Base-by-base conservation (phyloP, 768 basidiomycete species). In the Saitozyma sp. region DNA sequence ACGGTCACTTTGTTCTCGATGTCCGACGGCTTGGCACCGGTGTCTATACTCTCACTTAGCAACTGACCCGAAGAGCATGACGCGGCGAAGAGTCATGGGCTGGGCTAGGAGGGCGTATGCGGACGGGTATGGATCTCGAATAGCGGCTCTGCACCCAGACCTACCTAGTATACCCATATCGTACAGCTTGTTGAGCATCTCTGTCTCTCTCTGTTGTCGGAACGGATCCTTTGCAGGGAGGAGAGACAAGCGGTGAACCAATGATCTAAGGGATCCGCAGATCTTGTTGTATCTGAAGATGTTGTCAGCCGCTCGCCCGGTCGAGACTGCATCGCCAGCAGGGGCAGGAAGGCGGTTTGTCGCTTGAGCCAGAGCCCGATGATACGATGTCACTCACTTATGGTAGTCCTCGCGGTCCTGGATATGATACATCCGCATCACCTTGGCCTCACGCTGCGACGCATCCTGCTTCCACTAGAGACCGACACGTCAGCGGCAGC, bases 401-500 rank as follows among this genome's bases (percentile, higher is more conserved):
- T 91, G 88, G 78, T 94, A 94, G 81, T 95, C 92, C 65, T 95
- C 92, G 71, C 94, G 82, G 80, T 93, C 85, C 74, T 97, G 94
- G 65, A 99, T 85, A 80, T 98, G 96, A 79, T 97, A 99, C 61
- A 93, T 82, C 17, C 95, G 86, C 86, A 98, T 89, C 58, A 98
- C 89, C 78, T 89, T 91, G 80, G 91, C 86, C 83, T 98, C 96
- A 48, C 94, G 87, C 14, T 88, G 81, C 77, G 87, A 88, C 13
- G 89, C 87, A 86, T 98, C 94, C 81, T 92, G 89, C 81, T 92
- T 98, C 95, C 95, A 98, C 91, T 95, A 37, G 4, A 9, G 79
- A 17, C 6, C 29, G 16, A 45, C 40, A 45, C 38, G 53, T 59
- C 45, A 58, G 55, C 13, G 40, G 10, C 17, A 8, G 11, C 17